phyloP scores from a whole-genome alignment of 2,329 filamentous ascomycete genomes.

The Lasiodiplodia sp. region DNA sequence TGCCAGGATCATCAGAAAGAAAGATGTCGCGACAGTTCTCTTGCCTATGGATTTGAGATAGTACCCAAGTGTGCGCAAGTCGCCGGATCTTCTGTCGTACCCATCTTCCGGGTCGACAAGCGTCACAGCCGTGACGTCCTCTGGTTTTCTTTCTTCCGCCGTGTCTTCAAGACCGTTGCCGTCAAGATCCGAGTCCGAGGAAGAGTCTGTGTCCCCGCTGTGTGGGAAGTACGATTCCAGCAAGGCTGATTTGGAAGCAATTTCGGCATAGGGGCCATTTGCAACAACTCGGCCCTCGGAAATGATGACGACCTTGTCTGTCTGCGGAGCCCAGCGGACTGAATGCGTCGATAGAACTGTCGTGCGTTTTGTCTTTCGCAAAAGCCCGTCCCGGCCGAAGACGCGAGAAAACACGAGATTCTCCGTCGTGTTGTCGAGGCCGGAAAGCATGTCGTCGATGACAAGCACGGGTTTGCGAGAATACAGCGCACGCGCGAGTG shows the following conservation, averaged over 20 bases:
- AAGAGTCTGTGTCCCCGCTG: background rate
- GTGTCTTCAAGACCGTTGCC: background rate
- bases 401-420: constrained; percentile 57
- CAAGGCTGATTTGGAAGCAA: background rate
- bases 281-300: constrained; percentile 2
- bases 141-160: background rate
- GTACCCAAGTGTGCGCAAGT: constrained; percentile 20
- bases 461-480: constrained; percentile 56
- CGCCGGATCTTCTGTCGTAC: constrained; percentile 24
- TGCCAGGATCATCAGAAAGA: background rate
- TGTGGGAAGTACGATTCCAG: background rate
- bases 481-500: constrained; percentile 62
- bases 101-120: background rate
- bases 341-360: constrained; percentile 32
- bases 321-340: constrained; percentile 19
- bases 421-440: constrained; percentile 58
- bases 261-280: constrained; percentile 1
- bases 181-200: background rate
- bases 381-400: constrained; percentile 54
- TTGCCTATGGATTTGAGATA: constrained; percentile 19
- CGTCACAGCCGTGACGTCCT: background rate
- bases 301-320: constrained; percentile 31
- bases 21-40: background rate
- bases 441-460: constrained; percentile 61
- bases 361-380: constrained; percentile 41